Base-by-base conservation (phyloP, 2,329 filamentous ascomycete genomes). In the Trichoderma sp. region DNA sequence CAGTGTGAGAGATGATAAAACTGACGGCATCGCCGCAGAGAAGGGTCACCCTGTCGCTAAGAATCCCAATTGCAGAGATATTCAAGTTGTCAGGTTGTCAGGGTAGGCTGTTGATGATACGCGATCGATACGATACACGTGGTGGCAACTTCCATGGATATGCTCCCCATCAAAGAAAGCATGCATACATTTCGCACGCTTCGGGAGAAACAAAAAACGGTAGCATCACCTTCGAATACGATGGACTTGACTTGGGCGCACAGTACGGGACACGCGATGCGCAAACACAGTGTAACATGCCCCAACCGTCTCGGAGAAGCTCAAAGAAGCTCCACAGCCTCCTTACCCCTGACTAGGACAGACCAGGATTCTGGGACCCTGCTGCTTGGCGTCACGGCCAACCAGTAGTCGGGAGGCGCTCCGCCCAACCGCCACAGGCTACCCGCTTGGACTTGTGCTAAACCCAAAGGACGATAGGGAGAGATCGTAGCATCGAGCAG, bases 331-430 rank as follows among this genome's bases (percentile, higher is more conserved):
- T 51, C 43, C 71, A 67, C 58, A 60, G 63, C 58, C 67, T 70
- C 71, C 66, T 68, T 72, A 60, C 72, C 75, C 75, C 75, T 72
- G 71, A 72, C 63, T 72, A 62, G 61, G 61, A 64, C 74, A 71
- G 73, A 75, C 75, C 65, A 65, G 73, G 74, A 71, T 60, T 43
- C 53, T 53, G 51, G 34, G n/a, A 47, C 72, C 73, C 73, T 71
- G 72, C 71, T 57, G 43, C 47, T 69, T 72, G 66, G 32, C 47
- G 65, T 64, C 39, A 62, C 62, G 47, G 70, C 73, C 67, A 74
- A 73, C 73, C 74, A 74, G 62, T 26, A 64, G 60, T 32, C 34
- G 61, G 53, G 65, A 56, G 53, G 30, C 58, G n/a, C 71, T 62
- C 73, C 71, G 58, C 72, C 57, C 53, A 71, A 68, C 71, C 70